phyloP scores from a whole-genome alignment of 2,329 filamentous ascomycete genomes.

The Cordyceps militaris region DNA sequence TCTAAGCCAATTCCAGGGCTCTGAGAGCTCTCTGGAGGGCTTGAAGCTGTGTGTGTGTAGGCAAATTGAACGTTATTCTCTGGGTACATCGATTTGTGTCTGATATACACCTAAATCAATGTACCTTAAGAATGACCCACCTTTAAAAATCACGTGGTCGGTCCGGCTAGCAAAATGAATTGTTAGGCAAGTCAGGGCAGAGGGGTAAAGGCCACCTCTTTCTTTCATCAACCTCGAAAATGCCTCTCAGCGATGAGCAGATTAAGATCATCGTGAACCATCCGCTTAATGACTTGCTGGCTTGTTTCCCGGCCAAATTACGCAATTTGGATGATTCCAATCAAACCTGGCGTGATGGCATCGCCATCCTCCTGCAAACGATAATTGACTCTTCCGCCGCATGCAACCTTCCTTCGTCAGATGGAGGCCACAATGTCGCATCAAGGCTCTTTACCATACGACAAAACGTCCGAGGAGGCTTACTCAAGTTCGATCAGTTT shows the following conservation, averaged over 20 bases:
- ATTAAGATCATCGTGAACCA: constrained; percentile 11
- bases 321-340: neutral
- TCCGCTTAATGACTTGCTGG: constrained; percentile 11
- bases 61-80: no score
- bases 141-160: no score
- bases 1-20: no score
- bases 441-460: neutral
- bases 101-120: no score
- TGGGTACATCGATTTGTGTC: no score
- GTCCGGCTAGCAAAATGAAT: no score
- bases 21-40: no score
- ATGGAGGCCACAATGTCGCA: constrained; percentile 4
- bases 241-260: constrained; percentile 13
- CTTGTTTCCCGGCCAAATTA: neutral
- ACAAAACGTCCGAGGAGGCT: constrained; percentile 4
- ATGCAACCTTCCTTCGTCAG: constrained; percentile 6
- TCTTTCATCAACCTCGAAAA: neutral
- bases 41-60: no score
- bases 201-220: no score
- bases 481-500: neutral
- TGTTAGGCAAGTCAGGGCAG: no score
- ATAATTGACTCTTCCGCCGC: constrained; percentile 7
- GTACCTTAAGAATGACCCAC: no score
- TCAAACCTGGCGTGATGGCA: neutral
- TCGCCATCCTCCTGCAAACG: constrained; percentile 3